Evolutionary conservation across 306 rosid species (phyloP), one percentile per base, ranked within the genome.

Genomic region (Corylus heterophylla): DNA sequence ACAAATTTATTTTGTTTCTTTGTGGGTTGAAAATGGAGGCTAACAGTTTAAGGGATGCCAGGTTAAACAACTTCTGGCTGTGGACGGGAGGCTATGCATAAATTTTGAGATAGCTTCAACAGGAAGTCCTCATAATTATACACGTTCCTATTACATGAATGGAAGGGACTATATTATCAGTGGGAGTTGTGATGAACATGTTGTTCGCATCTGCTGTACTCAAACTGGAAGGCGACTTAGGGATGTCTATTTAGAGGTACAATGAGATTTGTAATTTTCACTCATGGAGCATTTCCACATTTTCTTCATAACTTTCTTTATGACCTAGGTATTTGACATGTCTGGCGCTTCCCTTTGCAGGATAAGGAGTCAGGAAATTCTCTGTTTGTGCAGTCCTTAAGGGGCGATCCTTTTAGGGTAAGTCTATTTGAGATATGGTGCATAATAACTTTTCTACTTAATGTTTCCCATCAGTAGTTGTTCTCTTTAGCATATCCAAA

Each of bases 111-210:
- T 92, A 79, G 91, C 96, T 80, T 85, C 92, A 16, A 89, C 89
- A 2, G 89, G 92, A 78, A 89, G 96, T 71, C 76, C 90, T 75
- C 94, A 90, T 71, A 92, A 92, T 76, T 92, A 90, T 80, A 90
- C 97, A 25, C 92, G 96, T 35, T 90, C 96, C 56, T 92, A 90
- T 88, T 92, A 92, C 88, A 85, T 90, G 92, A 92, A 92, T 76
- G 94, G 97, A 76, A 83, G 92, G 84, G 97, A 92, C 86, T 92
- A 89, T 79, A 89, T 92, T 74, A 88, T 92, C 29, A 90, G 94
- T 79, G 97, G 97, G 81, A 92, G 96, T 83, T 90, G 92, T 88
- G 97, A 92, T 80, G 96, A 92, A 78, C 93, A 92, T 50, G 83
- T 88, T 12, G 93, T 92, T n/a, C 92, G 90, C 71, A 67, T 92